Base-by-base conservation (phyloP, 106 monocot genomes). In the Ottelia alismoides region DNA sequence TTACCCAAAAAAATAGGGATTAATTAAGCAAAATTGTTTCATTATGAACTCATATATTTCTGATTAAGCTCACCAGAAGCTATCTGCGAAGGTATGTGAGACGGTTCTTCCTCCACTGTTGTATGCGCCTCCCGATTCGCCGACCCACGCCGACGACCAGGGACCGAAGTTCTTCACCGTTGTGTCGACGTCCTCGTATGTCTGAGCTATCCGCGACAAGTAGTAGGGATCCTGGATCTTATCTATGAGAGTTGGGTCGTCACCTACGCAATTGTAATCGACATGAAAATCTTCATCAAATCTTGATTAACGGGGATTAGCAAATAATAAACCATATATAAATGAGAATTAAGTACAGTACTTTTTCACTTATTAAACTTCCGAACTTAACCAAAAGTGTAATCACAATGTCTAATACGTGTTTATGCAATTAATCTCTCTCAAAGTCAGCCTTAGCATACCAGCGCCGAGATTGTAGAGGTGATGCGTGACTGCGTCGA, bases 91-190 rank as follows among this genome's bases (percentile, higher is more conserved):
- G 52, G 76, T 70, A 47, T 83, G 75, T 11, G 98, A 98, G 24
- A 90, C 82, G 7, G 17, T 56, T 60, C 28, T 68, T 19, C 90
- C 81, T 22, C 98, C 98, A 65, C 85, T 90, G 58, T 90, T 90
- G 72, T 75, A 83, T 29, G 76, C 82, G 62, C 98, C 98, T 40
- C 98, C 98, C 18, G 90, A 74, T 75, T 98, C 98, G 63, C 98
- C 70, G 46, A 98, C 77, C 98, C 98, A 98, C 60, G 86, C 76
- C 57, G 85, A 82, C 61, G 89, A 51, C 98, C 98, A 98, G 28
- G 85, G 79, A 56, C 90, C 98, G 64, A 82, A 74, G 53, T 74
- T 74, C 43, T 75, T 28, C 51, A 90, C 24, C 2, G 80, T 74
- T 6, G 75, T 69, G 43, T 85, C 55, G 49, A 98, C 56, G 29